Conservation (phyloP, 2,329 filamentous ascomycete genomes). For the Pseudogymnoascus pannorum region DNA sequence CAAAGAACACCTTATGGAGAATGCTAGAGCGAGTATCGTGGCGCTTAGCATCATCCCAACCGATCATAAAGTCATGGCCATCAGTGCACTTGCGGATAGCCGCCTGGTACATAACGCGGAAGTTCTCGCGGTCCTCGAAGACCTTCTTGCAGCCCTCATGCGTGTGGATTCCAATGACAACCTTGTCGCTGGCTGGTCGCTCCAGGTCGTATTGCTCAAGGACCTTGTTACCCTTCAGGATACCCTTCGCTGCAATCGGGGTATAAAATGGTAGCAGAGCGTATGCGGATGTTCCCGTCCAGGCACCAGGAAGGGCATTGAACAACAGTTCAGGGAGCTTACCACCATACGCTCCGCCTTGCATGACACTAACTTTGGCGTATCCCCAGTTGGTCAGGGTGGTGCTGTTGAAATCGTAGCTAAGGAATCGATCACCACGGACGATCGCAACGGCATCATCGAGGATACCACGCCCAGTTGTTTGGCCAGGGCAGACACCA, state of each 20-base stretch:
- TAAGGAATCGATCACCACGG: slow-evolving; percentile 39
- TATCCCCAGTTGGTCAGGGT: slow-evolving; percentile 43
- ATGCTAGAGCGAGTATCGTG: slow-evolving; percentile 35
- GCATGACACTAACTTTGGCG: slow-evolving; percentile 32
- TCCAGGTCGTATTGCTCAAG: slow-evolving; percentile 39
- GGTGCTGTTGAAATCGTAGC: slow-evolving; percentile 41
- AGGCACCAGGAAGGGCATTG: slow-evolving; percentile 39
- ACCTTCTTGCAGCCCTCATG: slow-evolving; percentile 42
- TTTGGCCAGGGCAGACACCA: slow-evolving; percentile 39
- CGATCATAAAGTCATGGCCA: slow-evolving; percentile 41
- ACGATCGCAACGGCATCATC: slow-evolving; percentile 41
- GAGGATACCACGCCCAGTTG: slow-evolving; percentile 38
- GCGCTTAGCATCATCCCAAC: slow-evolving; percentile 36
- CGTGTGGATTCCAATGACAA: slow-evolving; percentile 41
- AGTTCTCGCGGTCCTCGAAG: slow-evolving; percentile 42
- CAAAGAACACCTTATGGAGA: slow-evolving; percentile 39
- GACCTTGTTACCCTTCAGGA: slow-evolving; percentile 39
- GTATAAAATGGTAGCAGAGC: slow-evolving; percentile 45
- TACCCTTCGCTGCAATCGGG: slow-evolving; percentile 38
- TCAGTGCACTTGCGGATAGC: slow-evolving; percentile 35
- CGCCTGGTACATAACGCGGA: slow-evolving; percentile 41
- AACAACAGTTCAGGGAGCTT: slow-evolving; percentile 39
- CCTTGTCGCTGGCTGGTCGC: slow-evolving; percentile 34
- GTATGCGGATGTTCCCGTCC: slow-evolving; percentile 41
- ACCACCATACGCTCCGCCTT: slow-evolving; percentile 38